Percentiles rank a stretch among this genome's conserved stretches.
These are phyloP conservation scores for Erythrophleum fordii DNA, from an alignment of 306 rosid species.

Conservation along the genomic window DNA sequence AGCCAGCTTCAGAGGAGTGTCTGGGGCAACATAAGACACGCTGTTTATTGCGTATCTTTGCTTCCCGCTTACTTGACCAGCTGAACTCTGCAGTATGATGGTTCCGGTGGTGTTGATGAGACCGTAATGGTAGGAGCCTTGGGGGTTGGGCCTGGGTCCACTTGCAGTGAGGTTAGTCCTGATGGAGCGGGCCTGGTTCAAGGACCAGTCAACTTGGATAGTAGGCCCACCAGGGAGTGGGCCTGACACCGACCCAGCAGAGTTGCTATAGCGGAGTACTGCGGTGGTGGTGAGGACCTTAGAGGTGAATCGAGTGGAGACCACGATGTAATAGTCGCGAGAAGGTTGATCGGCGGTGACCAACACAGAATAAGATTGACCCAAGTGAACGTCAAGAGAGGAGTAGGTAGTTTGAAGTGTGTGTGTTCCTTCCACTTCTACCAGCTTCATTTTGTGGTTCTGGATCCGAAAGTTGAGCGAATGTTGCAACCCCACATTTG, in stretches of 20 bases:
- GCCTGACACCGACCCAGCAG: slow-evolving; percentile 74
- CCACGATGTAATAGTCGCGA: slow-evolving; percentile 80
- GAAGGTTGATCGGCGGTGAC: slow-evolving; percentile 87
- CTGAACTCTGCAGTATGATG: slow-evolving; percentile 62
- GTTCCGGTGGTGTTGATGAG: slow-evolving; percentile 69
- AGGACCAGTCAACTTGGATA: slow-evolving; percentile 93
- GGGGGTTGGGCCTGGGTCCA: slow-evolving; percentile 98
- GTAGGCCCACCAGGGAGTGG: slow-evolving; percentile 98
- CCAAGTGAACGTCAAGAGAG: slow-evolving; percentile 85
- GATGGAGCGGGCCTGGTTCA: slow-evolving; percentile 96
- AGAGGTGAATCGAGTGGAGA: slow-evolving; percentile 69
- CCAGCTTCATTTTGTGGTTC: slow-evolving; percentile 80
- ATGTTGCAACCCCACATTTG: slow-evolving; percentile 84
- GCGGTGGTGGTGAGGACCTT: slow-evolving; percentile 68
- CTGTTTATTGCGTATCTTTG: slow-evolving; percentile 93
- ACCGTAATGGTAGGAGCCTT: slow-evolving; percentile 96
- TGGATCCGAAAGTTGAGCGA: slow-evolving; percentile 92
- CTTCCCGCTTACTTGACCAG: slow-evolving; percentile 75
- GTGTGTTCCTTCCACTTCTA: slow-evolving; percentile 97
- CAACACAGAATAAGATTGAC: slow-evolving; percentile 88
- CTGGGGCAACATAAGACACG: slow-evolving; percentile 79
- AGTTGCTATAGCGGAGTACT: slow-evolving; percentile 76
- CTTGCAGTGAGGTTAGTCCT: slow-evolving; percentile 97
- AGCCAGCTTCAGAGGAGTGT: slow-evolving; percentile 91
- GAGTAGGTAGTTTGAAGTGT: slow-evolving; percentile 83